phyloP scores from a whole-genome alignment of 2,329 filamentous ascomycete species.

The Sclerotinia glacialis region DNA sequence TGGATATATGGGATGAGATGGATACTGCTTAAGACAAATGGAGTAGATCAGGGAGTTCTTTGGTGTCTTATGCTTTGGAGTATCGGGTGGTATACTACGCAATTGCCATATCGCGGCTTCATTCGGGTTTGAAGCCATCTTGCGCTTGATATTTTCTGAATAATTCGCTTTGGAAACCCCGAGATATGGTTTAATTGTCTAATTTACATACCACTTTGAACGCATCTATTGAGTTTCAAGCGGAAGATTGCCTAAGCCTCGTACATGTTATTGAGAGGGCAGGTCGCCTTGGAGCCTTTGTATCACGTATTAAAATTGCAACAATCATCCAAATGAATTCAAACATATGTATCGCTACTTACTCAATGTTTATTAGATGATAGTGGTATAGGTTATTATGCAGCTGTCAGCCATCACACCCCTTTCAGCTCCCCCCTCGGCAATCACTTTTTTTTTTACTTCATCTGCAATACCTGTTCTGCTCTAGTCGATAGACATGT shows the following conservation, averaged over 20 bases:
- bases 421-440: too few species aligned
- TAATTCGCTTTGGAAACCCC: background rate
- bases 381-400: background rate
- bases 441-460: too few species aligned
- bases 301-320: background rate
- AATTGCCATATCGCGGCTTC: background rate
- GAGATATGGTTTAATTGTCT: background rate
- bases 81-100: background rate
- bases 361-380: background rate
- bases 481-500: too few species aligned
- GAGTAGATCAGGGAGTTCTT: slow-evolving; percentile 15
- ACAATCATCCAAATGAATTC: background rate
- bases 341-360: background rate
- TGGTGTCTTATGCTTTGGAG: background rate
- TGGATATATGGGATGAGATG: slow-evolving; percentile 6
- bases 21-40: background rate
- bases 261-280: background rate
- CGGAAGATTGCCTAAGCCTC: background rate
- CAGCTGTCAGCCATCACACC: background rate
- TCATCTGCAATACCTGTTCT: too few species aligned
- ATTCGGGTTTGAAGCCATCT: background rate
- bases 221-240: background rate
- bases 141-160: background rate
- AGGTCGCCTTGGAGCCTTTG: background rate
- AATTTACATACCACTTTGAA: background rate